A percentile compares a stretch with the other conserved stretches of the same genome.
Conservation (phyloP, 2,329 filamentous ascomycete species). For the Basipetospora chlamydospora region DNA sequence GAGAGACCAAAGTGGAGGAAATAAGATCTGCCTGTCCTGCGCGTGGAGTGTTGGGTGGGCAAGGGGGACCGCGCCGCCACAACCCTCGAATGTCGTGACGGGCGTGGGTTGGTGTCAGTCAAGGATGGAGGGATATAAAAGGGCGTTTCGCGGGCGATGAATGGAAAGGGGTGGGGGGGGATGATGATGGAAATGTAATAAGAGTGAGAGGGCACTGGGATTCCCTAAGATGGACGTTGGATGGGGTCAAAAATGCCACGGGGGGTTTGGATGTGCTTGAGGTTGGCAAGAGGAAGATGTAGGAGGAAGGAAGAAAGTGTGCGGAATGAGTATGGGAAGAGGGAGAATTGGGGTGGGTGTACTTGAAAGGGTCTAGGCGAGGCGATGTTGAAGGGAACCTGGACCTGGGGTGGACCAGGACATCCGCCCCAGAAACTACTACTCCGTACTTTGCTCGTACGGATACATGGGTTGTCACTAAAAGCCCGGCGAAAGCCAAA, state of each 20-base stretch:
- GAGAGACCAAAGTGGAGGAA: too few relatives aligned
- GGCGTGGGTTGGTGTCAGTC: conserved; percentile 4
- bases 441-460: too few relatives aligned
- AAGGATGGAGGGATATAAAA: conserved; percentile 4
- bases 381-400: conserved; percentile 6
- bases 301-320: conserved; percentile 6
- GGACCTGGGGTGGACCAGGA: conserved; percentile 1
- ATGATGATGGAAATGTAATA: not conserved
- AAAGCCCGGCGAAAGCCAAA: conserved; percentile 5
- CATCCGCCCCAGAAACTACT: conserved; percentile 3
- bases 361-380: conserved; percentile 10
- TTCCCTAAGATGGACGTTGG: not conserved
- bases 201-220: not conserved
- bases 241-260: not conserved
- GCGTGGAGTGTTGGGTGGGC: not conserved
- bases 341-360: conserved; percentile 9
- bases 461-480: conserved; percentile 3
- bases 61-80: conserved; percentile 3
- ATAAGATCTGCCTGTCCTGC: too few relatives aligned
- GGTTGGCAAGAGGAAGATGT: conserved; percentile 10
- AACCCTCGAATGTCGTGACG: conserved; percentile 1
- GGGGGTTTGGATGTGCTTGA: not conserved
- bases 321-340: conserved; percentile 8
- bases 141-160: not conserved
- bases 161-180: not conserved